These are phyloP conservation scores for Eragrostis tef DNA, from an alignment of 202 grass and related monocot genomes.

Conservation along the genomic window DNA sequence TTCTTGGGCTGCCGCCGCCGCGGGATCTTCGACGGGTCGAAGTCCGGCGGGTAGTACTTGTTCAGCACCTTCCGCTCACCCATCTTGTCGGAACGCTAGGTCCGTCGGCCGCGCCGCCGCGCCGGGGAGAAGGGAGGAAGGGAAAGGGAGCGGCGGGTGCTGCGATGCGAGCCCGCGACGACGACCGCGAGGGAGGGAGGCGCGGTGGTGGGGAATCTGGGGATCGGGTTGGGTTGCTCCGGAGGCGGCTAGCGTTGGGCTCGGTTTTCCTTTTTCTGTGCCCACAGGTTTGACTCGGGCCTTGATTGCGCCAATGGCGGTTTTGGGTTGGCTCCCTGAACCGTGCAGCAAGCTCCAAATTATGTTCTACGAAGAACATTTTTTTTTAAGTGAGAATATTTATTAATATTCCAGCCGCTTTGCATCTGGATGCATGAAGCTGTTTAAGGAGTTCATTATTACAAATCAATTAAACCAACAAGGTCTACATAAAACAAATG, in stretches of 20 bases:
- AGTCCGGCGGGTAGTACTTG: constrained; percentile 97
- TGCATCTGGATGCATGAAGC: too few species aligned
- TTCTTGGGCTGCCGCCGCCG: constrained; percentile 84
- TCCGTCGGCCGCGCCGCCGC: background rate
- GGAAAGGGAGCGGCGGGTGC: background rate
- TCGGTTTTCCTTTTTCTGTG: background rate
- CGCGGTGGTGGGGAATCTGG: background rate
- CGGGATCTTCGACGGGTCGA: constrained; percentile 91
- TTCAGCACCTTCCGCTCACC: constrained; percentile 94
- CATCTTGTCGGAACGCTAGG: constrained; percentile 56
- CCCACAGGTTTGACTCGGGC: background rate
- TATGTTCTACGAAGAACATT: too few species aligned
- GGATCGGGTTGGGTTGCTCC: background rate
- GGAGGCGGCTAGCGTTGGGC: background rate
- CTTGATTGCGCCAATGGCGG: background rate
- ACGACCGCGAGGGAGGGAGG: background rate
- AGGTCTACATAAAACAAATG: too few species aligned
- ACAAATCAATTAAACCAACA: too few species aligned
- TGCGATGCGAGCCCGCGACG: background rate
- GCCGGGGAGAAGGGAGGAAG: background rate
- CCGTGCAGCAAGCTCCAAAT: too few species aligned
- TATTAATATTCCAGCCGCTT: too few species aligned
- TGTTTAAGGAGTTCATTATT: too few species aligned
- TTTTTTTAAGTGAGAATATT: too few species aligned
- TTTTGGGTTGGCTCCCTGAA: background rate